Base-by-base conservation (phyloP, 331 rosid species). In the Stylosanthes scabra region DNA sequence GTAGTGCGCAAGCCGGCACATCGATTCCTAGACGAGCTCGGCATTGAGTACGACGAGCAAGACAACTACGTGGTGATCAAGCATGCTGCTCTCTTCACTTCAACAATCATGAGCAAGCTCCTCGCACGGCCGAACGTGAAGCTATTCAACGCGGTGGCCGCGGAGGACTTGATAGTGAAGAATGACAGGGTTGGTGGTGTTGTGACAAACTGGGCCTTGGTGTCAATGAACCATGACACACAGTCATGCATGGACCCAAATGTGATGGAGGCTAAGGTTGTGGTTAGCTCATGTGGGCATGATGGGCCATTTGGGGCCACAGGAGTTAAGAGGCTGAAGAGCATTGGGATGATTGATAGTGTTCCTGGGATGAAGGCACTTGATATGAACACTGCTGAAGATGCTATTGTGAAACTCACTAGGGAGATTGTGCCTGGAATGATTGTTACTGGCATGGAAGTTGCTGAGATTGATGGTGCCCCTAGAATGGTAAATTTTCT, bases 181-280 rank as follows among this genome's bases (percentile, higher is more conserved):
- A 78, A 81, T 5, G 90, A 86, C 0, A 80, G 90, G 78, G 97
- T 91, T 12, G 97, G 86, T 9, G 97, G 96, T 0, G 96, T 91
- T 9, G 97, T 91, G 44, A 91, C 97, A 27, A 91, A 89, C 70
- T 91, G 97, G 97, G 87, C 97, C 2, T 45, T 91, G 79, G 97
- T 89, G 40, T 87, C 97, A 2, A 75, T 81, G 96, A 91, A 91
- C 88, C 97, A 89, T 10, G 86, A 89, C 82, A 87, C 96, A 1
- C 96, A 91, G 67, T 91, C 96, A 0, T 91, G 97, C 86, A 91
- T 91, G 97, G 97, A 91, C 77, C 97, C 97, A 2, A 91, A 91
- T 9, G 96, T 91, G 7, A 91, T 91, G 97, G 96, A 91, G 85
- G 91, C 97, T 11, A 89, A 89, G 71, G 85, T 91, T 10, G 97